phyloP scores from a whole-genome alignment of 495 filamentous ascomycete species.

The Trichoderma orchidacearum region DNA sequence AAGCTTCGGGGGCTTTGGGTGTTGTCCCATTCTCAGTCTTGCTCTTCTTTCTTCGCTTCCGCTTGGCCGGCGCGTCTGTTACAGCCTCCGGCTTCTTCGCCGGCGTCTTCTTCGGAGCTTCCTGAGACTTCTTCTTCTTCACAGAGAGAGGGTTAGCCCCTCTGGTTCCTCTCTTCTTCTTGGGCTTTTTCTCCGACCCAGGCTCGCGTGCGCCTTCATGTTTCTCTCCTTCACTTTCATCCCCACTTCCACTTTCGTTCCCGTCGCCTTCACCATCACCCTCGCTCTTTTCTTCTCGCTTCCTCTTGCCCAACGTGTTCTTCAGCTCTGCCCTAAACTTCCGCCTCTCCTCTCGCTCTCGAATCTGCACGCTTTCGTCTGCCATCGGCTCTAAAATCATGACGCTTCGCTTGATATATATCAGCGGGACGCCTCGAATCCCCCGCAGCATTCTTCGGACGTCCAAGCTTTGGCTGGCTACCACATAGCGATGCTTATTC shows the following conservation, averaged over 20 bases:
- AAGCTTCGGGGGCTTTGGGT: background rate
- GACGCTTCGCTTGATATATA: slow-evolving; percentile 74
- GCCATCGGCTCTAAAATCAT: slow-evolving; percentile 90
- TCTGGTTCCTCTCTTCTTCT: slow-evolving; percentile 49
- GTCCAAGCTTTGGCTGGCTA: slow-evolving; percentile 59
- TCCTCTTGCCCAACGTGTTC: slow-evolving; percentile 33
- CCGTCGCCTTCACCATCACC: slow-evolving; percentile 10
- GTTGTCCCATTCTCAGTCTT: slow-evolving; percentile 1
- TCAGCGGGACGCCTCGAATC: slow-evolving; percentile 55
- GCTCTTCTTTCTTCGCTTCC: slow-evolving; percentile 6
- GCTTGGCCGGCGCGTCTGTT: slow-evolving; percentile 1
- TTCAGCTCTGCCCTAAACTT: slow-evolving; percentile 68
- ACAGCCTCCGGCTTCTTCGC: slow-evolving; percentile 3
- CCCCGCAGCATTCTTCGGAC: slow-evolving; percentile 38
- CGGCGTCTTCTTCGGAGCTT: slow-evolving; percentile 8
- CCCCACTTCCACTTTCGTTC: slow-evolving; percentile 5
- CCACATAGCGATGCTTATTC: slow-evolving; percentile 86
- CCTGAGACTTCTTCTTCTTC: slow-evolving; percentile 59
- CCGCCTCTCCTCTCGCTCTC: slow-evolving; percentile 52
- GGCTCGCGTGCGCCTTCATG: slow-evolving; percentile 8
- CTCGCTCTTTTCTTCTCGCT: slow-evolving; percentile 32
- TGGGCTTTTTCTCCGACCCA: slow-evolving; percentile 41
- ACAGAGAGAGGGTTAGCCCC: slow-evolving; percentile 81
- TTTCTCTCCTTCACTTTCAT: slow-evolving; percentile 7
- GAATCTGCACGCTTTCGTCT: slow-evolving; percentile 40